Percentiles rank a stretch among this genome's conserved stretches.
Conservation (phyloP, 163 green algal genomes). For the Chlorella variabilis region DNA sequence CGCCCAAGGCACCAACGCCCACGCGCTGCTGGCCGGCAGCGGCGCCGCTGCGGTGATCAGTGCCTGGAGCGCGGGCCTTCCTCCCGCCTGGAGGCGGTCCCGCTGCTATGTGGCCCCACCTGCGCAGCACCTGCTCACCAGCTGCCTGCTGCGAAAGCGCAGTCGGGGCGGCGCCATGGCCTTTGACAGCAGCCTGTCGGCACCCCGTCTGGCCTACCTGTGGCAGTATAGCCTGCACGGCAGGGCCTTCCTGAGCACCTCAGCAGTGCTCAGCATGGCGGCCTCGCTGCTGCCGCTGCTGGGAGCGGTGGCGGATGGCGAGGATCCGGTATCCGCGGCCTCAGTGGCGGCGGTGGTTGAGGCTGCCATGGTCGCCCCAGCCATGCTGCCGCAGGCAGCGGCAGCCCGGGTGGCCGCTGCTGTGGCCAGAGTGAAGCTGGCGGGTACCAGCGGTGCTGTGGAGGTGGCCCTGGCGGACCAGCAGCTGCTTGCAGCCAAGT, state of each 20-base stretch:
- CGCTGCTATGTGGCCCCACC: slow-evolving; percentile 34
- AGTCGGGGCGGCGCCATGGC: background rate
- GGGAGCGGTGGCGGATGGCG: slow-evolving; percentile 2
- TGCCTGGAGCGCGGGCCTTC: background rate
- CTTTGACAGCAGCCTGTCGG: slow-evolving; percentile 34
- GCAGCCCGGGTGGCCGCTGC: background rate
- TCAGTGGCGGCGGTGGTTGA: background rate
- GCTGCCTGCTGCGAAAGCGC: slow-evolving; percentile 22
- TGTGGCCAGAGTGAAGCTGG: background rate
- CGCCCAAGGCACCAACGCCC: slow-evolving; percentile 81
- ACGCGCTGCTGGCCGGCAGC: slow-evolving; percentile 55
- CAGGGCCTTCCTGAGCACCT: background rate
- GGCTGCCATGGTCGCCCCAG: slow-evolving; percentile 4
- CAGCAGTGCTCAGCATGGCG: slow-evolving; percentile 33
- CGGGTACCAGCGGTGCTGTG: background rate
- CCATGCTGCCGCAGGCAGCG: background rate
- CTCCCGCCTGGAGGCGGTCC: background rate
- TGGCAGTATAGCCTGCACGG: slow-evolving; percentile 69
- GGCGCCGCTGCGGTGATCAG: background rate
- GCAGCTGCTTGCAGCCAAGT: slow-evolving; percentile 23
- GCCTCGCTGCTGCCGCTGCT: slow-evolving; percentile 25
- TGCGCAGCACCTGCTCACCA: slow-evolving; percentile 29
- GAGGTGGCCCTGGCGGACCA: slow-evolving; percentile 15
- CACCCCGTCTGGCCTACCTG: slow-evolving; percentile 55
- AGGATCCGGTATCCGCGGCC: background rate